phyloP scores from a whole-genome alignment of 1,284 basidiomycete species.

The Schizophyllum commune region DNA sequence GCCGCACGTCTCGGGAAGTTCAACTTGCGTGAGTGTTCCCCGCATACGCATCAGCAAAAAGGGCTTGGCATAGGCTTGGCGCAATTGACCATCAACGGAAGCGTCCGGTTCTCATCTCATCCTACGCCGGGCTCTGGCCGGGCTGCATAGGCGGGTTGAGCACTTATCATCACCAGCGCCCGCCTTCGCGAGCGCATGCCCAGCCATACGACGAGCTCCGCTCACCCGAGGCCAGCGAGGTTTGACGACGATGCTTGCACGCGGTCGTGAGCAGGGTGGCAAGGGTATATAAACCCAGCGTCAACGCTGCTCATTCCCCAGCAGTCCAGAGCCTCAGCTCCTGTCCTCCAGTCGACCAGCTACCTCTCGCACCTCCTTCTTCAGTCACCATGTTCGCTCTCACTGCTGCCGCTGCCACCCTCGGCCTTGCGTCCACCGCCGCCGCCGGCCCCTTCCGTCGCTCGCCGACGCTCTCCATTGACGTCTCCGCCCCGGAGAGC shows the following conservation, averaged over 20 bases:
- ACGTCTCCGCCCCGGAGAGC: conserved; percentile 20
- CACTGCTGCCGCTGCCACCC: neutral
- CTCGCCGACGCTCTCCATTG: conserved; percentile 23
- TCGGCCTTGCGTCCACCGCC: conserved; percentile 14
- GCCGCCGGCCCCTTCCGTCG: conserved; percentile 25
- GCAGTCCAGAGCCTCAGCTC: neutral
- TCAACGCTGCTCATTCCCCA: neutral
- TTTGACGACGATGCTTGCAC: neutral
- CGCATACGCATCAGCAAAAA: no score
- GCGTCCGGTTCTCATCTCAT: no score
- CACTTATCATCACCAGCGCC: neutral
- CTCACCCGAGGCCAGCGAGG: neutral
- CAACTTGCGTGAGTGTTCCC: neutral
- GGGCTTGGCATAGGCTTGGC: no score
- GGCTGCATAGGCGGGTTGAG: no score
- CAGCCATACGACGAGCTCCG: neutral
- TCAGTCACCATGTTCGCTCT: neutral
- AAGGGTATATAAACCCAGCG: neutral
- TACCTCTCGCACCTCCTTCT: neutral
- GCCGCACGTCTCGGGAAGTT: neutral
- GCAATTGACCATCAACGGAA: no score
- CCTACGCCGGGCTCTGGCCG: no score
- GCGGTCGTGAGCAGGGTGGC: neutral
- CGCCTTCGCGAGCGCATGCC: neutral
- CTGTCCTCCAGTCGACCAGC: neutral